phyloP scores from a whole-genome alignment of 2,329 filamentous ascomycete genomes.

The Mycosphaerella arachidis region DNA sequence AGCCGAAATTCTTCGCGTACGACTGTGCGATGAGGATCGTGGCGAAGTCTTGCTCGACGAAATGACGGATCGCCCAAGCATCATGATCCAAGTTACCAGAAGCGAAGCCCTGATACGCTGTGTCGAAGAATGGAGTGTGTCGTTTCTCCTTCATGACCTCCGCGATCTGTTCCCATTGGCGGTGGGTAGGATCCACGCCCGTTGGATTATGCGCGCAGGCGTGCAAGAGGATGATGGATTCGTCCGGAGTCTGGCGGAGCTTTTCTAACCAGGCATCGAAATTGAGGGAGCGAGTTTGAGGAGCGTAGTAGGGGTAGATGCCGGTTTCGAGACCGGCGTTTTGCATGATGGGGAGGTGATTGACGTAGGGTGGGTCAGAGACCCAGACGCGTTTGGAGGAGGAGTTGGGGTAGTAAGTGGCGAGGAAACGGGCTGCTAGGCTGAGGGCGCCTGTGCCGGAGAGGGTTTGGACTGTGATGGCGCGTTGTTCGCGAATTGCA shows the following conservation, averaged over 20 bases:
- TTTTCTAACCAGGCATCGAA: slow-evolving; percentile 79
- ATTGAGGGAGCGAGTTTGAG: slow-evolving; percentile 83
- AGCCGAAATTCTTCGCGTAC: slow-evolving; percentile 60
- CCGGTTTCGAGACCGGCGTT: slow-evolving; percentile 77
- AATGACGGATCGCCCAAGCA: slow-evolving; percentile 86
- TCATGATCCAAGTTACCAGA: slow-evolving; percentile 82
- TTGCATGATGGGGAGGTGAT: slow-evolving; percentile 97
- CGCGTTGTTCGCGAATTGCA: slow-evolving; percentile 77
- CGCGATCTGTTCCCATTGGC: slow-evolving; percentile 92
- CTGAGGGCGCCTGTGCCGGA: slow-evolving; percentile 95
- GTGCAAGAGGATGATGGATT: slow-evolving; percentile 85
- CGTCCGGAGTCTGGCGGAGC: slow-evolving; percentile 66
- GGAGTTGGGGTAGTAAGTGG: slow-evolving; percentile 69
- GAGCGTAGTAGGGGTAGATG: slow-evolving; percentile 90
- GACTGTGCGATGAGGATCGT: slow-evolving; percentile 48
- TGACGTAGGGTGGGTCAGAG: slow-evolving; percentile 49
- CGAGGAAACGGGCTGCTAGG: slow-evolving; percentile 86
- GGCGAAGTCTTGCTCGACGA: slow-evolving; percentile 83
- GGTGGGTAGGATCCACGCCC: slow-evolving; percentile 86
- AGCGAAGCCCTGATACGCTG: slow-evolving; percentile 95
- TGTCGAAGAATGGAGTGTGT: slow-evolving; percentile 98
- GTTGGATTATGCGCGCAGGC: slow-evolving; percentile 98
- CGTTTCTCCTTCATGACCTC: slow-evolving; percentile 67
- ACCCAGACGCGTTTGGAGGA: neutral
- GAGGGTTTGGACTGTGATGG: slow-evolving; percentile 83